Evolutionary conservation across 23 red algal genomes (phyloP), one percentile per base, ranked within the genome.

Genomic region (Gracilariopsis chorda): DNA sequence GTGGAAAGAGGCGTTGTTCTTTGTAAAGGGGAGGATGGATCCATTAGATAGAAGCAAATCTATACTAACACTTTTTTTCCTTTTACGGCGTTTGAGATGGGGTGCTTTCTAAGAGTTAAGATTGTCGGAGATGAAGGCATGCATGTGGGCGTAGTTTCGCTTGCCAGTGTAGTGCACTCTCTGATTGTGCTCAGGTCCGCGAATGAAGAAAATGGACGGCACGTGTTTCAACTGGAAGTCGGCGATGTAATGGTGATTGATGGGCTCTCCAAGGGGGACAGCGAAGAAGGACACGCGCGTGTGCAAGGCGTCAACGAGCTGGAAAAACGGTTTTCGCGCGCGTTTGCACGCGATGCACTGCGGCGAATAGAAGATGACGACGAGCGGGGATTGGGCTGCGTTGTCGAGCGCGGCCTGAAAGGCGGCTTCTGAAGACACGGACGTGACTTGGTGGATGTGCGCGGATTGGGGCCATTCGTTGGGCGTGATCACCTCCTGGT

Each of bases 171-270:
- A 46, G 2, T 45, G 17, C 3, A 42, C 28, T 36, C 37, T 36
- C 11, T 35, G 17, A 23, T 73, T 4, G 39, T 73, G 39, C 10
- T 42, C 67, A 27, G 42, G 7, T 19, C 67, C 67, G 2, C 39
- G 42, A 13, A 73, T 73, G 40, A 23, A 36, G 67, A 73, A 42
- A 2, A 73, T 6, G 14, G 42, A 73, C 29, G 67, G 67, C 8
- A 73, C 67, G 67, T 73, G 67, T 73, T 73, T 73, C 20, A 73
- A 20, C 28, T 35, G 13, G 47, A 73, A 73, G 6, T 73, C 19
- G 28, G 67, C 23, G 10, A 73, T 12, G 19, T 46, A 73, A 24
- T 73, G 39, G 28, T 17, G 40, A 35, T 73, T 73, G 42, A 6
- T 24, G 0, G 8, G 11, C 16, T 47, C 40, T 11, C 2, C 47